phyloP scores from a whole-genome alignment of 2,329 filamentous ascomycete species.

The Colletotrichum theobromicola region DNA sequence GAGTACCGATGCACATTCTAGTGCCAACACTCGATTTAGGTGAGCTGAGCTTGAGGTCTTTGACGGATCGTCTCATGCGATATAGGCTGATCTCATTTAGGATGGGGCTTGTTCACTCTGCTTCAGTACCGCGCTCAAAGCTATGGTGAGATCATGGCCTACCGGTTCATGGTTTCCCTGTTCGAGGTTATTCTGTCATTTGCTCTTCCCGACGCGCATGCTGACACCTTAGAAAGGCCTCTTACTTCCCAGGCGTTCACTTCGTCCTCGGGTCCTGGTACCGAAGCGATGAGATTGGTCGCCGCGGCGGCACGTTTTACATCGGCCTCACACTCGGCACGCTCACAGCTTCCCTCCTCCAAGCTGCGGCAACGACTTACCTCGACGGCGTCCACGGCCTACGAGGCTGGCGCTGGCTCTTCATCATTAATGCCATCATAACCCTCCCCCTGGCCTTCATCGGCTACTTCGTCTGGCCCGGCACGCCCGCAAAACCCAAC shows the following conservation, averaged over 20 bases:
- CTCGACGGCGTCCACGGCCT: constrained; percentile 50
- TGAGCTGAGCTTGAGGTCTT: neutral
- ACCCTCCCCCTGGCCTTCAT: neutral
- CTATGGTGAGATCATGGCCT: constrained; percentile 50
- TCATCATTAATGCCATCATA: constrained; percentile 45
- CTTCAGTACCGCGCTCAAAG: constrained; percentile 55
- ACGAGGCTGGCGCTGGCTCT: constrained; percentile 62
- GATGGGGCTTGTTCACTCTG: constrained; percentile 63
- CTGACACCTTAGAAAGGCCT: constrained; percentile 20
- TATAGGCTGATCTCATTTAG: neutral
- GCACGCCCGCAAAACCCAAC: constrained; percentile 47
- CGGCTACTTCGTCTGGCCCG: neutral
- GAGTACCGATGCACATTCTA: constrained; percentile 51
- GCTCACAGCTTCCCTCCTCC: constrained; percentile 56
- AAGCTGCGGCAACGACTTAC: constrained; percentile 43
- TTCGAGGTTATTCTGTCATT: constrained; percentile 40
- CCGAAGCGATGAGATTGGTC: constrained; percentile 63
- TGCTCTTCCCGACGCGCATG: constrained; percentile 48
- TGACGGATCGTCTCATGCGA: neutral
- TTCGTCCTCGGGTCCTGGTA: constrained; percentile 61
- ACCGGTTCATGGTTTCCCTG: constrained; percentile 44
- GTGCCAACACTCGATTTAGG: constrained; percentile 55
- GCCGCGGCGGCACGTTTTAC: constrained; percentile 67
- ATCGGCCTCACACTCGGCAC: constrained; percentile 56
- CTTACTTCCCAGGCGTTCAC: constrained; percentile 46